Percentiles rank a stretch among this genome's conserved stretches.
Conservation (phyloP, 2,329 filamentous ascomycete genomes). For the Neopestalotiopsis sp. region DNA sequence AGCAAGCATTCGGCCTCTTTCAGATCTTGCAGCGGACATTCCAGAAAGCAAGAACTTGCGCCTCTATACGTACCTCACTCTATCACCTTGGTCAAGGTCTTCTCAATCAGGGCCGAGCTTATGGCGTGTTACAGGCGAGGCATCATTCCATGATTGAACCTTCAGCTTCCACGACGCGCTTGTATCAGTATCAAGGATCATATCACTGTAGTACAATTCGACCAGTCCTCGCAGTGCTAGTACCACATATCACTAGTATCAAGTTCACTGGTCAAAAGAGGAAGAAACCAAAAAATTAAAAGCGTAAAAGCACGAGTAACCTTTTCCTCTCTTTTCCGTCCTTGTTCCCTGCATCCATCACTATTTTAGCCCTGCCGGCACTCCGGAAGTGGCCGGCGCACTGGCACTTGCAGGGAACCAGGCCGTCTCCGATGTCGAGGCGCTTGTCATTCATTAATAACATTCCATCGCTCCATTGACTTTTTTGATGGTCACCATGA, state of each 20-base stretch:
- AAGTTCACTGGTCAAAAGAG: background rate
- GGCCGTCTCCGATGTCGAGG: constrained; percentile 11
- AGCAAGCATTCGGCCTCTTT: background rate
- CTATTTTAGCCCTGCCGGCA: constrained; percentile 7
- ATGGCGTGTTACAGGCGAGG: background rate
- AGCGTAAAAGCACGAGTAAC: background rate
- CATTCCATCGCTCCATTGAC: background rate
- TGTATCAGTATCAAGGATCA: background rate
- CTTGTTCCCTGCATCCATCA: constrained; percentile 4
- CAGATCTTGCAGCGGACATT: background rate
- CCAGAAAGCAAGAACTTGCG: background rate
- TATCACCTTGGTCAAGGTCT: background rate
- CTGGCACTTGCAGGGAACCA: constrained; percentile 8
- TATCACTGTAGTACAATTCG: background rate
- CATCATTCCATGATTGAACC: background rate
- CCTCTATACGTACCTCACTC: background rate
- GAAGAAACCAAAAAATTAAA: background rate
- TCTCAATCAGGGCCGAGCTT: background rate
- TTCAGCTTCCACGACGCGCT: background rate
- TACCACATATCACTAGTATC: background rate
- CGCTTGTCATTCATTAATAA: background rate
- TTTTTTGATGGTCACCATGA: background rate
- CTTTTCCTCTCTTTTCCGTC: background rate
- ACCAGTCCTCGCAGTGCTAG: background rate
- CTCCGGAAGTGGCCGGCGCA: constrained; percentile 5